Evolutionary conservation across 2,329 filamentous ascomycete genomes (phyloP), one percentile per base, ranked within the genome.

Genomic region (Balansia obtecta): DNA sequence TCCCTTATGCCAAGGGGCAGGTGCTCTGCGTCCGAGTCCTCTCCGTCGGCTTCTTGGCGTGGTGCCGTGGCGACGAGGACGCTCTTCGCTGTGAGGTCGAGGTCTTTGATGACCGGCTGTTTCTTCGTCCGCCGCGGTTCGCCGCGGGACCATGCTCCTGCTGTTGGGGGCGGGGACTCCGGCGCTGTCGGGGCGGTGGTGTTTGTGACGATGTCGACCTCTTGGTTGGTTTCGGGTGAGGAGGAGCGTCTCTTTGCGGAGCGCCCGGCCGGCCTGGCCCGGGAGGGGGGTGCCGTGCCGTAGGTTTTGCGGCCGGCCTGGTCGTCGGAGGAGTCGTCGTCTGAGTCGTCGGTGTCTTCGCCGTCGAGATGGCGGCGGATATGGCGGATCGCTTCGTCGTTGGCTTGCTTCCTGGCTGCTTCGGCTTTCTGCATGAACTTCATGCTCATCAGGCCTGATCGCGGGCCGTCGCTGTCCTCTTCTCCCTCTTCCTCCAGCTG

Each of bases 341-440:
- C 70, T 2, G 67, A 68, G 2, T 72, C 74, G 8, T 71, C 71
- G 33, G 69, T 67, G n/a, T 69, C 70, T 18, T 79, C 73, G 5
- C 80, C 83, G 30, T 83, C 82, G 41, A 96, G 72, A 45, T 91
- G 85, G 50, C 80, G 79, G 46, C 83, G 77, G 46, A 96, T 79
- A 57, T 81, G 74, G 41, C 73, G 75, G 12, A 88, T 70, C 51
- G 88, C 79, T 50, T 86, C 85, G 58, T 95, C 87, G 57, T 97
- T 96, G 51, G 82, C 78, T 55, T 84, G 80, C 65, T 84, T 89
- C 60, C 82, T 81, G 38, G 82, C 75, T 30, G 84, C 85, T 61
- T 96, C 90, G 1, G 89, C 88, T 57, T 85, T 88, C 60, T 85
- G 82, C 93, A 98, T 97, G 64, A 98, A 98, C 54, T 88, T 87